A percentile compares a stretch with the other conserved stretches of the same genome.
Conservation (phyloP, 108 stramenopile genomes). For the Schizochytrium sp. region DNA sequence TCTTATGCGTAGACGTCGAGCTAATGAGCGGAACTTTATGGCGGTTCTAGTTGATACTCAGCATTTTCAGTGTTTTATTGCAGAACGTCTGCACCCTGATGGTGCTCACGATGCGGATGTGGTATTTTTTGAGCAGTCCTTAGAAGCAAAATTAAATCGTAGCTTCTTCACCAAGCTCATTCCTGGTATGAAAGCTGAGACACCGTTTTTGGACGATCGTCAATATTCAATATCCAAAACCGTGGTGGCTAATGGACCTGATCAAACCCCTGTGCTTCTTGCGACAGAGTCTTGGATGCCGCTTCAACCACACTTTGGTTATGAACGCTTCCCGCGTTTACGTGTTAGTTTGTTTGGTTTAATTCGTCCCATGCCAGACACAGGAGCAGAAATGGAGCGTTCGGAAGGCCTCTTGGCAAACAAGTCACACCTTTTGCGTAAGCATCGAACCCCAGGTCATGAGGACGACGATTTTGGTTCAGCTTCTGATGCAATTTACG, state of each 20-base stretch:
- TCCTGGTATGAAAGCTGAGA: slow-evolving; percentile 53
- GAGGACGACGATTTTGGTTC: slow-evolving; percentile 22
- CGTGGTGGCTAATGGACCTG: slow-evolving; percentile 43
- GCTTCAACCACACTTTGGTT: background rate
- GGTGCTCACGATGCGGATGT: slow-evolving; percentile 87
- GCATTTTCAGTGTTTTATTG: slow-evolving; percentile 87
- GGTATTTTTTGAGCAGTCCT: slow-evolving; percentile 83
- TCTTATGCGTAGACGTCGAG: slow-evolving; percentile 79
- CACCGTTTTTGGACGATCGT: slow-evolving; percentile 65
- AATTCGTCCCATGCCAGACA: slow-evolving; percentile 58
- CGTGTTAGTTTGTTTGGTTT: slow-evolving; percentile 10
- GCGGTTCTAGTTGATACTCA: slow-evolving; percentile 82
- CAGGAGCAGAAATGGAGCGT: background rate
- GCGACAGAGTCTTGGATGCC: slow-evolving; percentile 23
- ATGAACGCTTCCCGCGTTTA: slow-evolving; percentile 38
- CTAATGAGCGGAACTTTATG: slow-evolving; percentile 80
- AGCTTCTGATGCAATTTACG: slow-evolving; percentile 56
- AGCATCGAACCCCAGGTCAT: background rate
- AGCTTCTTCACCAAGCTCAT: slow-evolving; percentile 73
- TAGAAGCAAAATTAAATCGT: slow-evolving; percentile 83
- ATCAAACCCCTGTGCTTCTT: background rate
- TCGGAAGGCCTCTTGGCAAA: slow-evolving; percentile 7
- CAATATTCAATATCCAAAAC: slow-evolving; percentile 57
- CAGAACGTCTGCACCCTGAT: slow-evolving; percentile 80
- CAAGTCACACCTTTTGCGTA: background rate